A percentile compares a stretch with the other conserved stretches of the same genome.
phyloP scores from a whole-genome alignment of 2,329 filamentous ascomycete species.

The Elsinoe fawcettii region DNA sequence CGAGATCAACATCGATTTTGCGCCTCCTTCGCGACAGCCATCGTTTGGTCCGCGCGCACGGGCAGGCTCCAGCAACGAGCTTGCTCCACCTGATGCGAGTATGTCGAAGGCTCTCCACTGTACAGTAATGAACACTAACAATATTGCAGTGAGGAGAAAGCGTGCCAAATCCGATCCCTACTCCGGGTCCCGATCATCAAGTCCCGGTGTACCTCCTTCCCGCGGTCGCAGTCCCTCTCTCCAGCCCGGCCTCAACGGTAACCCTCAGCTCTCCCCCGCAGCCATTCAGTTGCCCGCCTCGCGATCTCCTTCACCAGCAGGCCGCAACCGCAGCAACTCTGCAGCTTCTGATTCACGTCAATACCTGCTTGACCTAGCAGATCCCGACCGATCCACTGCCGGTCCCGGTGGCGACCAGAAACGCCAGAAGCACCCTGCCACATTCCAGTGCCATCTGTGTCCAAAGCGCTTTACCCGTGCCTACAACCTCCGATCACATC shows the following conservation, averaged over 20 bases:
- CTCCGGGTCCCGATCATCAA: slow-evolving; percentile 39
- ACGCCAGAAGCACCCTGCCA: slow-evolving; percentile 96
- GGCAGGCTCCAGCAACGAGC: slow-evolving; percentile 63
- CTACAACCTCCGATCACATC: slow-evolving; percentile 90
- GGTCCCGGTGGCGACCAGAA: slow-evolving; percentile 57
- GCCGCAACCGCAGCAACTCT: slow-evolving; percentile 42
- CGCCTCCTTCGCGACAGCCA: slow-evolving; percentile 61
- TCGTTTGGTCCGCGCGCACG: slow-evolving; percentile 60
- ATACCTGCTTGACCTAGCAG: slow-evolving; percentile 83
- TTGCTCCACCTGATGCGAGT: slow-evolving; percentile 69
- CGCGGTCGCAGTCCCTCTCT: slow-evolving; percentile 32
- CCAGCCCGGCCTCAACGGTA: slow-evolving; percentile 22
- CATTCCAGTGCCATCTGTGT: slow-evolving; percentile 88
- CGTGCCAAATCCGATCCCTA: slow-evolving; percentile 55
- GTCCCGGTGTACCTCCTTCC: slow-evolving; percentile 28
- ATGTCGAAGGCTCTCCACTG: slow-evolving; percentile 30
- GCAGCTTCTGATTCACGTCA: slow-evolving; percentile 51
- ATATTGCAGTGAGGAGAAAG: slow-evolving; percentile 31
- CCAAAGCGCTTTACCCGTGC: slow-evolving; percentile 94
- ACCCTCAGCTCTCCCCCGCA: slow-evolving; percentile 37
- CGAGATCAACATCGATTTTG: slow-evolving; percentile 89
- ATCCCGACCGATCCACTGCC: slow-evolving; percentile 68
- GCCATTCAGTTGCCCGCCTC: slow-evolving; percentile 33
- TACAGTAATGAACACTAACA: not conserved
- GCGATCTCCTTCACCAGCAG: slow-evolving; percentile 42